Evolutionary conservation across 306 rosid genomes (phyloP).

Genomic region (Prunus campanulata): DNA sequence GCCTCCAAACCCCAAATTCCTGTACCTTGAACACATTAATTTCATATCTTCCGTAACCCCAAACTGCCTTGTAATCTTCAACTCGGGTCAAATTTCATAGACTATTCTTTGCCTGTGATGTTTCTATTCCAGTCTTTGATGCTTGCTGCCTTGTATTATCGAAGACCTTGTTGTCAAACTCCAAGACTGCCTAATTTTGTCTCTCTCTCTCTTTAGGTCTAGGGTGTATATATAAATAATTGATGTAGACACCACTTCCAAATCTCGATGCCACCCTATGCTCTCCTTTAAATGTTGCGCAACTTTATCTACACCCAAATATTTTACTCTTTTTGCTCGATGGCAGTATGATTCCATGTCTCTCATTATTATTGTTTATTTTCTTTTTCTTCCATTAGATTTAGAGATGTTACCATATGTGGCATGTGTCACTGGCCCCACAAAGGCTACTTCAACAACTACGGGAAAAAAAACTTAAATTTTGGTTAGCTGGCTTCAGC

Average conservation of each 20-base stretch:
- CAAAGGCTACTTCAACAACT: neutral
- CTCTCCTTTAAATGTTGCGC: conserved; percentile 25
- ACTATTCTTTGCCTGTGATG: conserved; percentile 37
- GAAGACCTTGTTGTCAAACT: conserved; percentile 38
- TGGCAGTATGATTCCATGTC: conserved; percentile 40
- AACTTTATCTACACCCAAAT: conserved; percentile 15
- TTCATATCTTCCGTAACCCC: conserved; percentile 24
- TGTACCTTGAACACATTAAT: conserved; percentile 50
- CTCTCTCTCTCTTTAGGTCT: conserved; percentile 11
- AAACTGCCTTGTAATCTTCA: conserved; percentile 32
- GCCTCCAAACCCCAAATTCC: conserved; percentile 45
- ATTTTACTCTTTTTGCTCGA: conserved; percentile 25
- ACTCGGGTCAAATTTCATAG: conserved; percentile 30
- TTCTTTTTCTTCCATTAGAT: conserved; percentile 3
- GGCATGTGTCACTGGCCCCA: neutral
- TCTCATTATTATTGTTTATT: neutral
- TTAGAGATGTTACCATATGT: neutral
- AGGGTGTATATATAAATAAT: neutral
- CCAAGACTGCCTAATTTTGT: conserved; percentile 49
- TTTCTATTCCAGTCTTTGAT: conserved; percentile 64
- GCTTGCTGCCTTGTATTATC: conserved; percentile 8
- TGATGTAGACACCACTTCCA: conserved; percentile 13
- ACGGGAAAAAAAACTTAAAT: neutral
- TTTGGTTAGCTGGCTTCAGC: conserved; percentile 13
- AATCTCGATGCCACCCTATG: conserved; percentile 47